Conservation (phyloP, 805 yeast genomes). For the Ogataea populi-albae region DNA sequence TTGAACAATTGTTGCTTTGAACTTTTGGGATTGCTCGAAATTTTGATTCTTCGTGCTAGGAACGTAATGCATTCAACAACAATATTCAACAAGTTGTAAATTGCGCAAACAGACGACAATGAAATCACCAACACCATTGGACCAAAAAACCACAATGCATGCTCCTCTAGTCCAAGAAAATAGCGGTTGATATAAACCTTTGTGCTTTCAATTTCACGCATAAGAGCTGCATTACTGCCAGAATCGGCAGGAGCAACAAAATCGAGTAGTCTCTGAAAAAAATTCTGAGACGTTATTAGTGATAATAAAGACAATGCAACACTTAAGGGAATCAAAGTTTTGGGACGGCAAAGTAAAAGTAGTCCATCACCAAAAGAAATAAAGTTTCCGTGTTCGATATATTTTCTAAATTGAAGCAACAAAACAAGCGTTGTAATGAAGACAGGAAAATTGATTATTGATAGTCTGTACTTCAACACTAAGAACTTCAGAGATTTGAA, state of each 20-base stretch:
- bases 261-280: conserved; percentile 39
- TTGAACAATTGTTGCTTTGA: conserved; percentile 8
- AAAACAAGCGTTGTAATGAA: conserved; percentile 52
- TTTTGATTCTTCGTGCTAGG: conserved; percentile 12
- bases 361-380: conserved; percentile 49
- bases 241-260: conserved; percentile 53
- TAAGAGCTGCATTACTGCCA: conserved; percentile 43
- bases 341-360: conserved; percentile 32
- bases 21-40: conserved; percentile 4
- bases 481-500: conserved; percentile 62
- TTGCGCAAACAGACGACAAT: conserved; percentile 39
- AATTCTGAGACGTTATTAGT: conserved; percentile 33
- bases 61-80: conserved; percentile 27
- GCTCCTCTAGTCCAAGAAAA: conserved; percentile 65
- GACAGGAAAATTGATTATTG: conserved; percentile 67
- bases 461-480: conserved; percentile 73
- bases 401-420: conserved; percentile 52
- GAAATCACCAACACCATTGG: conserved; percentile 51
- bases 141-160: conserved; percentile 54
- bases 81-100: conserved; percentile 32
- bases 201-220: conserved; percentile 36
- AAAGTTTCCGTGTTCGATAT: conserved; percentile 37
- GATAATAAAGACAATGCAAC: conserved; percentile 36
- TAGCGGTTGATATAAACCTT: conserved; percentile 49
- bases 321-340: conserved; percentile 26